Percentiles rank a stretch among this genome's conserved stretches.
phyloP scores from a whole-genome alignment of 495 filamentous ascomycete genomes.

The Penicillium malachiteum region DNA sequence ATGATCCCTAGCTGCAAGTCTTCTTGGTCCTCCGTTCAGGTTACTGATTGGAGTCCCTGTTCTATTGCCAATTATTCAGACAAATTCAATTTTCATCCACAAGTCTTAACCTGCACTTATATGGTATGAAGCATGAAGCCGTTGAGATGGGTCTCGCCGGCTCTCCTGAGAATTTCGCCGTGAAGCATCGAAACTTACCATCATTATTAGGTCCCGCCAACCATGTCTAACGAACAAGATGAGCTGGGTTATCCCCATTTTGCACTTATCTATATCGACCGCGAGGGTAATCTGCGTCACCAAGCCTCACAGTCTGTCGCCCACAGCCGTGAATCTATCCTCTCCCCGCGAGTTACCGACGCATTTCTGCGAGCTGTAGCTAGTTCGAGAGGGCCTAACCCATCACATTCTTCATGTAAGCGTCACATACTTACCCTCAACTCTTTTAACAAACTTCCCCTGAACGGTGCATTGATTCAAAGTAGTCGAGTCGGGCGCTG shows the following conservation, averaged over 20 bases:
- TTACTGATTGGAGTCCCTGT: conserved; percentile 6
- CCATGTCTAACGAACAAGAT: conserved; percentile 25
- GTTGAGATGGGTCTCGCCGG: no score
- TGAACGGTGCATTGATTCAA: conserved; percentile 4
- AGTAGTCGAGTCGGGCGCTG: conserved; percentile 8
- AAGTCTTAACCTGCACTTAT: conserved; percentile 3
- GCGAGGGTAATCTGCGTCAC: conserved; percentile 35
- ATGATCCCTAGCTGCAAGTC: conserved; percentile 19
- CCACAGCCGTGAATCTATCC: conserved; percentile 30
- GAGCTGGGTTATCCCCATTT: conserved; percentile 27
- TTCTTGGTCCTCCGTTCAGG: conserved; percentile 9
- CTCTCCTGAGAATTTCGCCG: neutral
- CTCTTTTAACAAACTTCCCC: neutral
- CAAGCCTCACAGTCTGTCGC: conserved; percentile 37
- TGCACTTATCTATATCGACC: conserved; percentile 41
- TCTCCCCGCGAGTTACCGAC: conserved; percentile 36
- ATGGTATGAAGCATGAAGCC: conserved; percentile 15
- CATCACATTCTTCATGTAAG: conserved; percentile 19
- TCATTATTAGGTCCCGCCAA: conserved; percentile 19
- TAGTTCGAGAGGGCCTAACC: conserved; percentile 19
- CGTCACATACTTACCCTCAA: conserved; percentile 6
- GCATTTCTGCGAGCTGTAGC: conserved; percentile 40
- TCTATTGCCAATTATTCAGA: neutral
- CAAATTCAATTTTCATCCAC: conserved; percentile 5
- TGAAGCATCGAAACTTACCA: neutral